phyloP scores from a whole-genome alignment of 495 filamentous ascomycete species.

The Mytilinidion resinicola region DNA sequence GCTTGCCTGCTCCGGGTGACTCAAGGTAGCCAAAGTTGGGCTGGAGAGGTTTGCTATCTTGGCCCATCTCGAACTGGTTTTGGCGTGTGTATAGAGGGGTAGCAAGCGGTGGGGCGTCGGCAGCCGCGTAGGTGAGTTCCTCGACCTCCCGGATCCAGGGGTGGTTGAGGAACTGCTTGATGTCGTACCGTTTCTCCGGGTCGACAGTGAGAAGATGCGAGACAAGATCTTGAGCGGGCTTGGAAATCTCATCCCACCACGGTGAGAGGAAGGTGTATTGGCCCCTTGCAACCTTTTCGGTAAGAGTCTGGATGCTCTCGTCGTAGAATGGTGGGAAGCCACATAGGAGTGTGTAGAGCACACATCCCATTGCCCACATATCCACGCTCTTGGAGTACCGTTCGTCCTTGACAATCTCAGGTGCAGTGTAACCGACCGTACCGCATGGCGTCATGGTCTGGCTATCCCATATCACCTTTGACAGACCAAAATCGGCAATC shows the following conservation, averaged over 20 bases:
- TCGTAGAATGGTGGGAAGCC: constrained; percentile 99
- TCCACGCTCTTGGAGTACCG: constrained; percentile 98
- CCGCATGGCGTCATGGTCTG: constrained; percentile 99
- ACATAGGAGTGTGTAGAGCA: constrained; percentile 92
- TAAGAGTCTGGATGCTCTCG: constrained; percentile 93
- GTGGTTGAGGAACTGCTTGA: constrained; percentile 80
- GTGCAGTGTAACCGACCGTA: constrained; percentile 97
- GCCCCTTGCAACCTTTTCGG: constrained; percentile 93
- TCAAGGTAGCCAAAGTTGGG: constrained; percentile 51
- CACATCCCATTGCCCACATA: constrained; percentile 98
- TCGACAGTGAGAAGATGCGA: constrained; percentile 90
- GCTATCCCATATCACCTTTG: constrained; percentile 96
- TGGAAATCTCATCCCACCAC: constrained; percentile 99
- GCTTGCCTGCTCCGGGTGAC: constrained; percentile 49
- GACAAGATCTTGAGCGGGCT: constrained; percentile 88
- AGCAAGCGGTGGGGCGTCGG: constrained; percentile 69
- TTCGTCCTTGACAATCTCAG: constrained; percentile 98
- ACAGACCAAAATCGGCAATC: constrained; percentile 95
- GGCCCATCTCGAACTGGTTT: constrained; percentile 37
- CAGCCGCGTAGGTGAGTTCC: constrained; percentile 68
- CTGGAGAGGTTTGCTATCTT: constrained; percentile 30
- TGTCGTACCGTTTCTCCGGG: constrained; percentile 83
- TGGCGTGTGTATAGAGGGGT: constrained; percentile 55
- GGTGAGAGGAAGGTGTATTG: constrained; percentile 98
- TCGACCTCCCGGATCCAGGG: constrained; percentile 80